Conservation (phyloP, 1,284 basidiomycete species). For the Paramarasmius palmivorus region DNA sequence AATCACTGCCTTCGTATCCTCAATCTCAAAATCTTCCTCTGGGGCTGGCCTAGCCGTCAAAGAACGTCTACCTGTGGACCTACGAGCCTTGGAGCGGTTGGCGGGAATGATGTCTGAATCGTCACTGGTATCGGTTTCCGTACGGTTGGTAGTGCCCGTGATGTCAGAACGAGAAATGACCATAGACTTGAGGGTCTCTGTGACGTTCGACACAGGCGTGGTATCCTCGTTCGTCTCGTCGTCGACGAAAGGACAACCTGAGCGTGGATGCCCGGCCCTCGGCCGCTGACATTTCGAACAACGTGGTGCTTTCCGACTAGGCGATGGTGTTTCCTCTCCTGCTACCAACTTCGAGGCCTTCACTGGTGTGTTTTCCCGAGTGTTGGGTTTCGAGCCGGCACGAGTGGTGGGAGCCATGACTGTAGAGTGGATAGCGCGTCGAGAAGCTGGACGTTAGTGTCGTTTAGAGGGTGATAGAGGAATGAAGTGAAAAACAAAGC, state of each 20-base stretch:
- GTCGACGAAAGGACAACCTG: constrained; percentile 50
- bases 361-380: constrained; percentile 11
- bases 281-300: constrained; percentile 57
- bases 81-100: not conserved
- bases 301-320: constrained; percentile 44
- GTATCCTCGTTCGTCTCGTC: constrained; percentile 23
- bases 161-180: constrained; percentile 2
- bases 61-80: constrained; percentile 8
- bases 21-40: constrained; percentile 5
- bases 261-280: constrained; percentile 54
- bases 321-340: constrained; percentile 22
- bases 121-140: not conserved
- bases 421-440: no score
- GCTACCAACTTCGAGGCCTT: not conserved
- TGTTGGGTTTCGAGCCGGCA: constrained; percentile 5
- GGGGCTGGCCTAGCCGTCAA: not conserved
- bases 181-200: not conserved
- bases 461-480: no score
- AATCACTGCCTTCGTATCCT: constrained; percentile 13
- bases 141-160: not conserved
- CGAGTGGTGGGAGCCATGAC: constrained; percentile 12
- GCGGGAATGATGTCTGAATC: not conserved
- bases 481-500: no score
- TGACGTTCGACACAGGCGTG: constrained; percentile 34
- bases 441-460: no score